Evolutionary conservation across 2,329 filamentous ascomycete species (phyloP), one percentile per base, ranked within the genome.

Genomic region (Fusarium dimerum): DNA sequence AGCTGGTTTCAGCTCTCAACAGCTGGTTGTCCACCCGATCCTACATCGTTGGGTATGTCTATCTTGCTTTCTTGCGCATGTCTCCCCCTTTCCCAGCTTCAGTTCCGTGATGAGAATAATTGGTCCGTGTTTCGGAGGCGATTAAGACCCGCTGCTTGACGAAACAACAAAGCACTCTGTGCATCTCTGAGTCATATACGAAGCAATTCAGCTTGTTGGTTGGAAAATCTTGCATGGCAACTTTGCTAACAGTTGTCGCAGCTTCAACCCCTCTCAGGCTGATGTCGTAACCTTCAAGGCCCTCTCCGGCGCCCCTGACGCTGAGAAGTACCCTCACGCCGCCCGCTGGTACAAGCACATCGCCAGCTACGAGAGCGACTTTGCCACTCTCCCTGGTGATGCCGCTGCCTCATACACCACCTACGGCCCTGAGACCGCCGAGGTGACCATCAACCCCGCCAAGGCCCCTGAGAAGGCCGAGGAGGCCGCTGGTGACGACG

Each of bases 311-410:
- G 77, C 85, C 55, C 94, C 94, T 67, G 86, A 88, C 65, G 84
- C 88, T 69, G 81, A 82, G 75, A 96, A 96, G 82, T 96, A 89
- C 86, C 92, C 93, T 70, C 83, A 96, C 80, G 92, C 89, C 71
- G 91, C 90, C 72, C 89, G 94, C 77, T 99, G 94, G 94, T 97
- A 96, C 87, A 96, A 95, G 86, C 93, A 99, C 86, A 90, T 97
- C 73, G 85, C 89, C 75, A 89, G 89, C 67, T 96, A 90, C 81
- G 87, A 95, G 83, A 83, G 88, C 65, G 93, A 97, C 77, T 97
- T 97, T 81, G 82, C 88, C 69, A 89, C 86, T 62, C 89, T 99
- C 47, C 84, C 91, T 54, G 94, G 94, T 76, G 93, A 97, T 79
- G 85, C 92, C 67, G 88, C 89, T 75, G 92, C 94, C 82, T 82